Evolutionary conservation across 2,329 filamentous ascomycete genomes (phyloP).

Genomic region (Aspergillus pseudonomiae): DNA sequence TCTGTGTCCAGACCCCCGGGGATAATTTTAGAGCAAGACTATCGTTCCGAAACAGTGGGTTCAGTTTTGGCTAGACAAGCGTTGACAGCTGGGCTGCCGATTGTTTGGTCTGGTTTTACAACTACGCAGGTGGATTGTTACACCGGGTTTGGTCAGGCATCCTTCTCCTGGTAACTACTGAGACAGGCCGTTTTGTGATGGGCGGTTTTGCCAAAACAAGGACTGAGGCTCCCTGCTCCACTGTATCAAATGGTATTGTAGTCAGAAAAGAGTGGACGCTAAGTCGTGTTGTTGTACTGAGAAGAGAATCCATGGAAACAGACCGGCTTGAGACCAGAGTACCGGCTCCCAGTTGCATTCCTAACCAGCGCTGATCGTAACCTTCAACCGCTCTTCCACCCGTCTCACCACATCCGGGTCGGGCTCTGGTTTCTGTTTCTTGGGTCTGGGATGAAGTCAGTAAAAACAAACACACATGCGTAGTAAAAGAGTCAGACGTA

Average conservation of each 20-base stretch:
- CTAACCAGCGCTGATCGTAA: conserved; percentile 21
- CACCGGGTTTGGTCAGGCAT: not conserved
- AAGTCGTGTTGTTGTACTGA: not conserved
- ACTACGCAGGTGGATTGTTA: not conserved
- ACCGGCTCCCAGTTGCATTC: not conserved
- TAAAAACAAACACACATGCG: not conserved
- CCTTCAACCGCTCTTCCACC: conserved; percentile 42
- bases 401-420: conserved; percentile 43
- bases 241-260: not conserved
- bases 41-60: not conserved
- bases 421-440: conserved; percentile 42
- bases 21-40: not conserved
- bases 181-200: not conserved
- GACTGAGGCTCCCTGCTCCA: not conserved
- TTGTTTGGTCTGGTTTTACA: not conserved
- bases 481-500: conserved; percentile 28
- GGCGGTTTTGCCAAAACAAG: not conserved
- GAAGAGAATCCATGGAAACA: not conserved
- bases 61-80: not conserved
- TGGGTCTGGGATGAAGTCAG: conserved; percentile 35
- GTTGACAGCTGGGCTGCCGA: not conserved
- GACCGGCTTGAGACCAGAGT: not conserved
- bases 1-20: too few relatives aligned
- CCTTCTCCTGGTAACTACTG: not conserved
- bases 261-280: not conserved